These are phyloP conservation scores for Coelastrella sp. DNA, from an alignment of 139 green algal genomes.

Conservation along the genomic window DNA sequence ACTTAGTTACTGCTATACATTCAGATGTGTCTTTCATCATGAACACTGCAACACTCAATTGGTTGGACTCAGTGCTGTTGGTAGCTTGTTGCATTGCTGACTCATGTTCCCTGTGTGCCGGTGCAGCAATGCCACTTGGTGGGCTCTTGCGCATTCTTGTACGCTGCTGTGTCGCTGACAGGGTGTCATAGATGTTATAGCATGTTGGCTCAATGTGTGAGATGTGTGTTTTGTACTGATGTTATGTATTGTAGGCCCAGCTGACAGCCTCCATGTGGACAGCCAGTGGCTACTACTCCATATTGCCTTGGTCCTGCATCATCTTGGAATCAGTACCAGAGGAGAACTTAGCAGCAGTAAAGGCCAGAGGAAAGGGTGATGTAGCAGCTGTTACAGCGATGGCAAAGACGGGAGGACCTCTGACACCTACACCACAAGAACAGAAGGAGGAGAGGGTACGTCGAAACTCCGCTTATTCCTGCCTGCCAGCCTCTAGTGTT, in stretches of 20 bases:
- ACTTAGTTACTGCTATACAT: too few species aligned
- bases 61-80: too few species aligned
- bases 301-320: constrained; percentile 85
- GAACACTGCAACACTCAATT: too few species aligned
- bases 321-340: constrained; percentile 77
- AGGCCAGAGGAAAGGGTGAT: background rate
- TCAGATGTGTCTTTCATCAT: too few species aligned
- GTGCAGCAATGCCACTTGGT: too few species aligned
- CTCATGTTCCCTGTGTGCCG: too few species aligned
- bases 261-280: constrained; percentile 74
- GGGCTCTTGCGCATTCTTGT: too few species aligned
- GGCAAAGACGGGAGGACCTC: background rate
- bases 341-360: background rate
- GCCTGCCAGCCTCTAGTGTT: background rate
- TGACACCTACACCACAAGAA: constrained; percentile 5
- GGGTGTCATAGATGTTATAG: too few species aligned
- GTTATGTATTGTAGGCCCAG: constrained; percentile 41
- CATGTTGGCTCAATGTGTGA: too few species aligned
- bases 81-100: too few species aligned
- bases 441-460: constrained; percentile 4
- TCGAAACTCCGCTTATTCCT: background rate
- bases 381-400: background rate
- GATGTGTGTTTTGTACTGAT: too few species aligned
- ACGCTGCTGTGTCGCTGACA: too few species aligned
- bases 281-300: constrained; percentile 67